Evolutionary conservation across 148 eudicot species (phyloP), one percentile per base, ranked within the genome.

Genomic region (Vaccinium corymbosum): DNA sequence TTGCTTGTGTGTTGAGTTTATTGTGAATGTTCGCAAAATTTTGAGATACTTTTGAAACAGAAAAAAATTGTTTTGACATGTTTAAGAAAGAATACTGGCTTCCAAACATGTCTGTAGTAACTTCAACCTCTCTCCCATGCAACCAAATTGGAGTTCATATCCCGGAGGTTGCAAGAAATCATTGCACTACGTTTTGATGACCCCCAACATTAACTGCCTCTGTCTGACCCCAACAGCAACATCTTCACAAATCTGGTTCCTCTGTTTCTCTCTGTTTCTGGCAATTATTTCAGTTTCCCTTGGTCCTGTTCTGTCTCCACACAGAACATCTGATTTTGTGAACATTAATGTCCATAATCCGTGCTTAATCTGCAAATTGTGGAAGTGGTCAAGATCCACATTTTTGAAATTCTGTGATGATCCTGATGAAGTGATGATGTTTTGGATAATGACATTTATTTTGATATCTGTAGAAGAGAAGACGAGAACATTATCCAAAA

Each of bases 221-320:
- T 17, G 27, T 68, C 38, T 68, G 38, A 11, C 14, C 35, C 35
- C 35, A 42, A 42, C 46, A 42, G 46, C 46, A 42, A 42, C 46
- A 42, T 42, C 5, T 42, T 68, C 17, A 14, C 73, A 13, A 66
- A 68, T 29, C 17, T 68, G 42, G 38, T 29, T 38, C 27, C 17
- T 68, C 38, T 68, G 73, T 68, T 55, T 55, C 17, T 2, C 57
- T 55, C 13, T 55, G 46, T 55, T 68, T 68, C 38, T 27, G 73
- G 27, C 73, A 68, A 11, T 68, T 68, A 25, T 66, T 66, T 22
- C 15, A 66, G 72, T 66, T 68, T 68, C 73, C 73, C 73, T 68
- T 68, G 38, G 17, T 68, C 42, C 16, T 3, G 13, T 14, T 55
- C 15, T 55, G 15, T 55, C 57, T 55, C 14, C 38, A 27, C 38